A percentile compares a stretch with the other conserved stretches of the same genome.
Evolutionary conservation across 805 yeast genomes (phyloP).

Genomic region (Nakazawaea holstii): DNA sequence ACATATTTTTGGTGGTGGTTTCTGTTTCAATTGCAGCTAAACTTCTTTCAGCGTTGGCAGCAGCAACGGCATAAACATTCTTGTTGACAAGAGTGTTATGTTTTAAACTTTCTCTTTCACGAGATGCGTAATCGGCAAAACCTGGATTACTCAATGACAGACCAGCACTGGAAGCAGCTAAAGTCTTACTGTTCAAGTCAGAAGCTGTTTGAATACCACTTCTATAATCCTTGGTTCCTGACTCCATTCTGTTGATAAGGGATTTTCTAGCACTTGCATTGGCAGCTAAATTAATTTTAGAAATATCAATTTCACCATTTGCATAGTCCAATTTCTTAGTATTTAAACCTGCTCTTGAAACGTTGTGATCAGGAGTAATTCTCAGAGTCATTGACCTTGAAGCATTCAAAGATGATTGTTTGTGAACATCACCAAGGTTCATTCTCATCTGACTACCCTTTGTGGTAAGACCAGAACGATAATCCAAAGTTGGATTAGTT

Average conservation of each 20-base stretch:
- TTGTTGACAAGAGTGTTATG: constrained; percentile 33
- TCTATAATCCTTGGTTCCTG: constrained; percentile 19
- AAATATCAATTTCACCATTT: constrained; percentile 40
- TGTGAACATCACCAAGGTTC: constrained; percentile 23
- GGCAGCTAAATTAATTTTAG: constrained; percentile 47
- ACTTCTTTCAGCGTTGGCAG: constrained; percentile 38
- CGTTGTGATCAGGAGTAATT: constrained; percentile 32
- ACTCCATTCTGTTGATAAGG: constrained; percentile 23
- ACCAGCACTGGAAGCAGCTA: constrained; percentile 51
- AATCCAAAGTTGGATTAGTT: constrained; percentile 12
- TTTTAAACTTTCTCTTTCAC: constrained; percentile 32
- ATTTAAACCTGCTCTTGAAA: constrained; percentile 25
- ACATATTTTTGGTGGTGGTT: constrained; percentile 19
- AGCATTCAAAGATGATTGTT: constrained; percentile 32
- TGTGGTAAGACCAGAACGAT: constrained; percentile 22
- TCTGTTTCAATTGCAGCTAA: constrained; percentile 21
- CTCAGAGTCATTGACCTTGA: constrained; percentile 39
- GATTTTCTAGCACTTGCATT: constrained; percentile 29
- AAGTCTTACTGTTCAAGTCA: constrained; percentile 34
- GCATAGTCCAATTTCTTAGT: constrained; percentile 29
- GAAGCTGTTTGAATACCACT: constrained; percentile 38
- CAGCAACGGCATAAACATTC: constrained; percentile 45
- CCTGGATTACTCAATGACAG: constrained; percentile 46
- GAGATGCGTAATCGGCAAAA: constrained; percentile 37
- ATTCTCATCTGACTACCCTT: constrained; percentile 24